Percentiles rank a stretch among this genome's conserved stretches.
Evolutionary conservation across 1,284 basidiomycete genomes (phyloP).

Genomic region (Porogramme epimiltina): DNA sequence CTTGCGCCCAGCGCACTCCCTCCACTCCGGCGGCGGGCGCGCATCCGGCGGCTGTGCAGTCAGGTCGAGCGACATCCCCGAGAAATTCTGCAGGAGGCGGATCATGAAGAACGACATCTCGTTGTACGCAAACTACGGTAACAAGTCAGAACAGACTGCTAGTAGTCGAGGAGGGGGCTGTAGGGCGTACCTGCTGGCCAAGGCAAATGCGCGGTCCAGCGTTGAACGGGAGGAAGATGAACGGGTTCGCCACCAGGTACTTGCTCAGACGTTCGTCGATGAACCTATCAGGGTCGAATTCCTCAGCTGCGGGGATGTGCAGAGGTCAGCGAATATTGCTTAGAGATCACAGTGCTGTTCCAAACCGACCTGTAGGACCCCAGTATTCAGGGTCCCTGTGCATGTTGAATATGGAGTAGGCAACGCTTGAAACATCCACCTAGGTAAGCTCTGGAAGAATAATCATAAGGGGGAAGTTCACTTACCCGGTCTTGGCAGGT

Average conservation of each 20-base stretch:
- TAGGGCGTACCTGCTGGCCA: slow-evolving; percentile 51
- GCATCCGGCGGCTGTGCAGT: slow-evolving; percentile 21
- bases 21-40: slow-evolving; percentile 23
- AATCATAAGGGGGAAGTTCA: too few relatives aligned
- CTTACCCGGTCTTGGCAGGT: slow-evolving; percentile 24
- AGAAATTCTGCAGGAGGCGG: slow-evolving; percentile 49
- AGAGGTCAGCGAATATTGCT: neutral
- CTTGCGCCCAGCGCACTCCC: slow-evolving; percentile 15
- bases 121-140: slow-evolving; percentile 41
- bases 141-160: neutral
- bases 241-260: slow-evolving; percentile 42
- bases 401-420: slow-evolving; percentile 62
- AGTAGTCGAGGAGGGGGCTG: neutral
- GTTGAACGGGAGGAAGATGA: slow-evolving; percentile 53
- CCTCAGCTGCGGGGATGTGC: slow-evolving; percentile 29
- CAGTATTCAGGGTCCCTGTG: slow-evolving; percentile 62
- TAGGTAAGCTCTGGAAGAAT: neutral
- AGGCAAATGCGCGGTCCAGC: slow-evolving; percentile 51
- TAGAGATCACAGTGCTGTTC: slow-evolving; percentile 14
- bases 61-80: slow-evolving; percentile 40
- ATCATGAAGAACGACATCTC: slow-evolving; percentile 45
- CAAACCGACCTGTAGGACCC: slow-evolving; percentile 71
- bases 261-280: slow-evolving; percentile 39
- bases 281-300: slow-evolving; percentile 51
- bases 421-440: slow-evolving; percentile 33